phyloP scores from a whole-genome alignment of 1,284 basidiomycete species.

The Athelia sp. region DNA sequence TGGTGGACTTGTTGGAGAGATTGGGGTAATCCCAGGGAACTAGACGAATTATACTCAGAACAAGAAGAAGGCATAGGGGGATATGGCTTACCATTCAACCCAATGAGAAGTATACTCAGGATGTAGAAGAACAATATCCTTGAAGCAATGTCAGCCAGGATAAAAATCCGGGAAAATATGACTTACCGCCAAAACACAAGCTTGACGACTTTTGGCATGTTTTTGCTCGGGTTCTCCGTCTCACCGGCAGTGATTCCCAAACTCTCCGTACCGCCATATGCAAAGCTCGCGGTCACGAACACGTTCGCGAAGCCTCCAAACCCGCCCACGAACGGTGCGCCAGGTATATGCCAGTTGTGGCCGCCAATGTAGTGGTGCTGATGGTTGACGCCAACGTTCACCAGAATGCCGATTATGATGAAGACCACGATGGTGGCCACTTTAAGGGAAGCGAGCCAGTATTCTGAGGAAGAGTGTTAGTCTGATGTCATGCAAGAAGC shows the following conservation, averaged over 20 bases:
- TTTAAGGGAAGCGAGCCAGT: slow-evolving; percentile 75
- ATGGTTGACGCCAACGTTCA: slow-evolving; percentile 68
- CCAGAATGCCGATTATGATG: slow-evolving; percentile 63
- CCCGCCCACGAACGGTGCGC: slow-evolving; percentile 74
- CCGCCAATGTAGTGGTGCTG: slow-evolving; percentile 59
- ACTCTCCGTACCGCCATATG: slow-evolving; percentile 75
- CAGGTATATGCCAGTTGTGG: slow-evolving; percentile 64
- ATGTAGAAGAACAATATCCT: slow-evolving; percentile 75
- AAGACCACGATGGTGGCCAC: slow-evolving; percentile 64
- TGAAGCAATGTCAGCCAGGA: not conserved
- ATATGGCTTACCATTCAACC: slow-evolving; percentile 54
- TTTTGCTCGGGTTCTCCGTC: slow-evolving; percentile 68
- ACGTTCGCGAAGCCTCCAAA: slow-evolving; percentile 73
- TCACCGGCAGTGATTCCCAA: slow-evolving; percentile 77
- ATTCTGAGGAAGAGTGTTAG: slow-evolving; percentile 42
- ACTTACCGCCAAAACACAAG: slow-evolving; percentile 75
- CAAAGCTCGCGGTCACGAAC: slow-evolving; percentile 80
- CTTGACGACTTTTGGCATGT: slow-evolving; percentile 75
- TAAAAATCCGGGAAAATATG: too few relatives aligned
- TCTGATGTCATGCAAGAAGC: too few relatives aligned
- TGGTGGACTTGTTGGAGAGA: slow-evolving; percentile 58
- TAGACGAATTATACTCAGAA: slow-evolving; percentile 18
- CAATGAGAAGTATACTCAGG: slow-evolving; percentile 62
- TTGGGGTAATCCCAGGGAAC: slow-evolving; percentile 77
- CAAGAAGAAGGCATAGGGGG: not conserved